Percentiles rank a stretch among this genome's conserved stretches.
These are phyloP conservation scores for Rhizopus microsporus DNA, from an alignment of 371 early-diverging fungal species.

Conservation along the genomic window DNA sequence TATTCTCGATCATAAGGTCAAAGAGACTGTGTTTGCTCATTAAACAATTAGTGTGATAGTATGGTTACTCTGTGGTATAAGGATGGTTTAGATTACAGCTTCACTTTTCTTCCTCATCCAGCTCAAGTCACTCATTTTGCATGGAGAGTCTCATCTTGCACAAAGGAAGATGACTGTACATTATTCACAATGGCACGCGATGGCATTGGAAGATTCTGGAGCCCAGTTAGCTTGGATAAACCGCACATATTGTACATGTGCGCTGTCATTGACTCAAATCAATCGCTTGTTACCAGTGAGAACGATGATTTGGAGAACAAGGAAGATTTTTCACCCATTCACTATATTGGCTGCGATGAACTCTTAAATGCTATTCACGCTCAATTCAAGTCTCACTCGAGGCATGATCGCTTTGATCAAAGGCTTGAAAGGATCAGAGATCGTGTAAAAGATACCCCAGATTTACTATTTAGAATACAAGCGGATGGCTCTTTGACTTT, in stretches of 20 bases:
- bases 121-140: constrained; percentile 63
- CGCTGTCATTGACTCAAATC: constrained; percentile 72
- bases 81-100: constrained; percentile 46
- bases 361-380: constrained; percentile 50
- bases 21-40: neutral
- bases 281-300: constrained; percentile 63
- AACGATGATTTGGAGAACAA: constrained; percentile 4
- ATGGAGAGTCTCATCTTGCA: constrained; percentile 61
- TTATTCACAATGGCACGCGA: constrained; percentile 75
- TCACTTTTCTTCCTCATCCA: constrained; percentile 74
- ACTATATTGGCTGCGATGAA: constrained; percentile 68
- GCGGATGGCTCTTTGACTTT: constrained; percentile 72
- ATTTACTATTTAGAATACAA: constrained; percentile 72
- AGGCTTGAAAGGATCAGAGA: constrained; percentile 55
- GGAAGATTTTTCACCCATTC: constrained; percentile 53
- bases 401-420: constrained; percentile 35
- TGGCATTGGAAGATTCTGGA: constrained; percentile 79
- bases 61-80: constrained; percentile 75
- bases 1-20: neutral
- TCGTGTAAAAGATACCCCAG: constrained; percentile 73
- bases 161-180: constrained; percentile 44
- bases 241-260: constrained; percentile 63
- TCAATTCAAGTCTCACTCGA: constrained; percentile 32
- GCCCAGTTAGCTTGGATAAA: constrained; percentile 49
- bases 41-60: constrained; percentile 55